A percentile compares a stretch with the other conserved stretches of the same genome.
Conservation (phyloP, 2,329 filamentous ascomycete genomes). For the Lecanicillium sp. region DNA sequence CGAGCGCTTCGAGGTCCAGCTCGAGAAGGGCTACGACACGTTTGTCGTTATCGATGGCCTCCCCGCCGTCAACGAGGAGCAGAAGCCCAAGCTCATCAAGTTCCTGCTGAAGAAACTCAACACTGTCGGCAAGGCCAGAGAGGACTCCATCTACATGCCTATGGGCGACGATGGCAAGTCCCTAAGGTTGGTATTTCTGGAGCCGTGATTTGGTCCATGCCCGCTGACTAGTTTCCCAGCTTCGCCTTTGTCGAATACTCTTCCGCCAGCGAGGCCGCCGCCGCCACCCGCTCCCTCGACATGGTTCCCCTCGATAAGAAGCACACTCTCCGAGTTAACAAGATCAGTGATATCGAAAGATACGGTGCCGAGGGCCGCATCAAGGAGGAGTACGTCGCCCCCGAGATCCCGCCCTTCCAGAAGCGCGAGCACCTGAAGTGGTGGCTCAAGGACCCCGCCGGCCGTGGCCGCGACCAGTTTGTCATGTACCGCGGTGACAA, state of each 20-base stretch:
- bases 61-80: slow-evolving; percentile 80
- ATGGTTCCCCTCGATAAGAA: slow-evolving; percentile 88
- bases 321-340: slow-evolving; percentile 93
- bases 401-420: slow-evolving; percentile 80
- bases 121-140: slow-evolving; percentile 73
- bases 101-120: slow-evolving; percentile 93
- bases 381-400: slow-evolving; percentile 81
- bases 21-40: slow-evolving; percentile 92
- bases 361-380: slow-evolving; percentile 91
- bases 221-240: slow-evolving; percentile 37
- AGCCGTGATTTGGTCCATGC: slow-evolving; percentile 13
- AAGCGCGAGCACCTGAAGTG: slow-evolving; percentile 92
- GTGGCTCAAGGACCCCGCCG: slow-evolving; percentile 76
- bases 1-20: slow-evolving; percentile 90
- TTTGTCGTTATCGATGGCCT: slow-evolving; percentile 96
- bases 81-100: slow-evolving; percentile 90
- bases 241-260: slow-evolving; percentile 98
- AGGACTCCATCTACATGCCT: slow-evolving; percentile 91
- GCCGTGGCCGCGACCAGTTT: slow-evolving; percentile 87
- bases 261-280: slow-evolving; percentile 80
- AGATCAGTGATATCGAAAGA: slow-evolving; percentile 94
- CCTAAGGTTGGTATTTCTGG: slow-evolving; percentile 53
- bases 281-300: slow-evolving; percentile 84
- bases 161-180: slow-evolving; percentile 82
- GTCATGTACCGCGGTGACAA: slow-evolving; percentile 88